Percentiles rank a stretch among this genome's conserved stretches.
phyloP scores from a whole-genome alignment of 176 grass and related monocot species.

The Hyparrhenia diplandra region DNA sequence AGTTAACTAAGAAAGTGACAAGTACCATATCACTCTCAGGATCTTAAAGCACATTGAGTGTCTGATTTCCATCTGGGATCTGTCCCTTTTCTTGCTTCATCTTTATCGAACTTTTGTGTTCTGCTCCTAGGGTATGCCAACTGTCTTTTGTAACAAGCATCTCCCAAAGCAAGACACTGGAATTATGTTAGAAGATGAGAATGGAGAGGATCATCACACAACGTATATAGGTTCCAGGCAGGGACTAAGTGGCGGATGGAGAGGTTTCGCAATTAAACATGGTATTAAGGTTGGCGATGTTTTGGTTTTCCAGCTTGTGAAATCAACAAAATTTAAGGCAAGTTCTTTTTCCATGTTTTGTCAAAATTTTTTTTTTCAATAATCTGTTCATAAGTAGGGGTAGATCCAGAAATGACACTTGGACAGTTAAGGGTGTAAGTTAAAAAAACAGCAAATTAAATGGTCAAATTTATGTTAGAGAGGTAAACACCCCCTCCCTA shows the following conservation, averaged over 20 bases:
- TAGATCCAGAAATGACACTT: neutral
- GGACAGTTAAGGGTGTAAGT: neutral
- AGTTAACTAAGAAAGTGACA: neutral
- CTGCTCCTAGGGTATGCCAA: conserved; percentile 27
- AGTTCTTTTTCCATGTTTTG: neutral
- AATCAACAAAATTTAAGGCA: conserved; percentile 34
- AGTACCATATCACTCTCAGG: neutral
- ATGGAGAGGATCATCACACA: conserved; percentile 11
- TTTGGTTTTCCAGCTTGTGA: conserved; percentile 42
- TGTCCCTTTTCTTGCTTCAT: neutral
- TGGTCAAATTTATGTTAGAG: neutral
- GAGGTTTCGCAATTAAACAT: conserved; percentile 36
- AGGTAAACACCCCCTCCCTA: neutral
- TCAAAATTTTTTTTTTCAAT: neutral
- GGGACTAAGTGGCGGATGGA: conserved; percentile 48
- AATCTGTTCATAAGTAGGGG: neutral
- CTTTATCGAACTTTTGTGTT: neutral
- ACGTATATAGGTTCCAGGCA: conserved; percentile 28
- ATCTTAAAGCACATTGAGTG: neutral
- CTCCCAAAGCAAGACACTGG: conserved; percentile 27
- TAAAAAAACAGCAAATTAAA: neutral
- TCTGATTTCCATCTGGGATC: neutral
- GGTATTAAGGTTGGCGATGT: conserved; percentile 36
- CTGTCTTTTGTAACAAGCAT: conserved; percentile 40
- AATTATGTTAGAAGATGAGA: conserved; percentile 41